Base-by-base conservation (phyloP, 2,329 filamentous ascomycete genomes). In the Xylaria sp. region DNA sequence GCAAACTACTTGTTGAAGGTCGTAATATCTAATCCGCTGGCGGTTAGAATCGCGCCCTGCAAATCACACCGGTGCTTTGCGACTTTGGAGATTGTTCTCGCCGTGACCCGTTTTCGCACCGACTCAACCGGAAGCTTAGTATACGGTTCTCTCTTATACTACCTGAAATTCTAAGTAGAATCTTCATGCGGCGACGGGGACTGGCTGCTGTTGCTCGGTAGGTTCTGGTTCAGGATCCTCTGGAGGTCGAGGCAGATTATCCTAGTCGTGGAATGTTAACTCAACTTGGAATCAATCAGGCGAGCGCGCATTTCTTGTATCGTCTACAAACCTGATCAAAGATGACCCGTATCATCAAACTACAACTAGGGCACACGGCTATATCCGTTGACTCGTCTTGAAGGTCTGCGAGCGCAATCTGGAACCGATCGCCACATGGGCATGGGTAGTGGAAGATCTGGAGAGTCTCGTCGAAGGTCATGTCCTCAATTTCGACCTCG, bases 401-500 rank as follows among this genome's bases (percentile, higher is more conserved):
- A 76, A 99, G 84, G 80, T 98, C 94, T 65, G 87, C 89, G 65
- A 98, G 89, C 23, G 88, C 88, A 78, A 96, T 98, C 84, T 98
- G 93, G 84, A 99, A 99, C 69, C 93, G 89, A 83, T 99, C 96
- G 84, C 96, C 96, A 82, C 96, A 99, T 0, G 96, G 96, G 80
- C 96, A 99, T 15, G 96, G 96, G 81, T 97, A 97, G 83, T 95
- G 92, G 84, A 97, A 99, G 75, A 97, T 91, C 80, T 97, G 91
- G 50, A 94, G 87, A 3, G 87, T 86, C 56, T 90, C 84, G 81
- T 98, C 94, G 80, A 89, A 98, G 77, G 92, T 96, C 94, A 98
- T 97, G 82, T 99, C 96, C 81, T 98, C 95, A 84, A 98, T 98
- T 81, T 98, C 95, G 82, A 98, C 95, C 82, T 98, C 95, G 78